Conservation (phyloP, 345 rosid species). For the Citrus medica region DNA sequence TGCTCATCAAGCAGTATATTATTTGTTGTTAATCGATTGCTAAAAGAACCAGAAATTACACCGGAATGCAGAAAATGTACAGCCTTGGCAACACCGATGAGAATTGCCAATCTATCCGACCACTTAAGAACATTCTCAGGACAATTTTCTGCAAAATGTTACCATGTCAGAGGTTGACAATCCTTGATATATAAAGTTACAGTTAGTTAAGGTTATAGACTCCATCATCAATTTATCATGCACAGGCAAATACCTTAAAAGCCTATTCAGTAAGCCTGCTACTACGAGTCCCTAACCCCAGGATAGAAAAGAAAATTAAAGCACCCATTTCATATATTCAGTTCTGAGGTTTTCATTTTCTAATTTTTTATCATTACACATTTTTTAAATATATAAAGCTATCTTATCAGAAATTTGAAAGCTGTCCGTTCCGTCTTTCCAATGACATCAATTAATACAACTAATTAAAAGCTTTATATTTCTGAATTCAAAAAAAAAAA, state of each 20-base stretch:
- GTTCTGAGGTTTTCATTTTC: not conserved
- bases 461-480: not conserved
- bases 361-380: not conserved
- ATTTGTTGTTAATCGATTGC: slow-evolving; percentile 67
- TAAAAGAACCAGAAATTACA: slow-evolving; percentile 71
- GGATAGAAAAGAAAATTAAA: not conserved
- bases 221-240: not conserved
- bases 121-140: slow-evolving; percentile 77
- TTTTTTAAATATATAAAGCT: not conserved
- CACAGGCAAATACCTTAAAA: not conserved
- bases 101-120: slow-evolving; percentile 76
- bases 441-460: no score
- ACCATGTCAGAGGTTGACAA: slow-evolving; percentile 1
- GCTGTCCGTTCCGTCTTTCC: not conserved
- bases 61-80: slow-evolving; percentile 92
- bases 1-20: slow-evolving; percentile 93
- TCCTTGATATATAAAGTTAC: not conserved
- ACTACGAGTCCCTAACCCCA: not conserved
- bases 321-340: not conserved
- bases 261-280: not conserved
- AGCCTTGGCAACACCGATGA: slow-evolving; percentile 90
- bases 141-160: slow-evolving; percentile 45
- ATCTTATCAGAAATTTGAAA: not conserved
- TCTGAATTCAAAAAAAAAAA: no score
- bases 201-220: not conserved